Conservation (phyloP, 2,329 filamentous ascomycete species). For the Penicillium freii region DNA sequence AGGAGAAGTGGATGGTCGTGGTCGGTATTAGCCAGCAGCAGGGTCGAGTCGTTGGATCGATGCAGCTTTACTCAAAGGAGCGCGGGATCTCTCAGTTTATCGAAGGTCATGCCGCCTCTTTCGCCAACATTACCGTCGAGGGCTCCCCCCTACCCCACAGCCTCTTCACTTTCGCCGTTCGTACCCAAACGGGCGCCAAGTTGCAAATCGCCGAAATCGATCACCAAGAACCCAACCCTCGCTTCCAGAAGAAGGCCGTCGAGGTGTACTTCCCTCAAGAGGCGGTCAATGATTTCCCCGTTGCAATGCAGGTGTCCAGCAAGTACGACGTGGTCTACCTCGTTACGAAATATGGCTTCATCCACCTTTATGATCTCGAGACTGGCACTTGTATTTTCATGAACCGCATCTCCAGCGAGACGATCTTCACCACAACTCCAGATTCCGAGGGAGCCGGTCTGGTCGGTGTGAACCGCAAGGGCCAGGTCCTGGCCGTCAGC, state of each 20-base stretch:
- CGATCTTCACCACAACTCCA: slow-evolving; percentile 89
- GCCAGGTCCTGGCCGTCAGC: slow-evolving; percentile 90
- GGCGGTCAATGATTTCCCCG: slow-evolving; percentile 94
- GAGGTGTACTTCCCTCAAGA: slow-evolving; percentile 97
- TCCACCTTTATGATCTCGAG: slow-evolving; percentile 97
- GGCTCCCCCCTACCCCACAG: slow-evolving; percentile 88
- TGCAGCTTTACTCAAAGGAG: slow-evolving; percentile 96
- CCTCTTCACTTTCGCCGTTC: slow-evolving; percentile 93
- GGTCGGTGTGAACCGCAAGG: slow-evolving; percentile 94
- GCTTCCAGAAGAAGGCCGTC: slow-evolving; percentile 92
- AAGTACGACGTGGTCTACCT: slow-evolving; percentile 97
- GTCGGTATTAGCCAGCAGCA: slow-evolving; percentile 93
- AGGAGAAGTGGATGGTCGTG: slow-evolving; percentile 97
- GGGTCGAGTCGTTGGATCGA: slow-evolving; percentile 88
- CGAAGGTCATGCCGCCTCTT: slow-evolving; percentile 93
- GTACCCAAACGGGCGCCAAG: slow-evolving; percentile 85
- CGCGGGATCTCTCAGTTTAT: slow-evolving; percentile 97
- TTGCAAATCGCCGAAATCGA: slow-evolving; percentile 98
- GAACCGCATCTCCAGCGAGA: slow-evolving; percentile 99
- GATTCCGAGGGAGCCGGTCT: slow-evolving; percentile 85
- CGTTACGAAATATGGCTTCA: slow-evolving; percentile 98
- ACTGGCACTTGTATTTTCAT: slow-evolving; percentile 96
- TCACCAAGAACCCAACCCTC: slow-evolving; percentile 81
- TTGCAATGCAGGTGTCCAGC: slow-evolving; percentile 93
- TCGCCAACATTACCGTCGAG: slow-evolving; percentile 84